phyloP scores from a whole-genome alignment of 2,329 filamentous ascomycete genomes.

The Simplicillium sp. region DNA sequence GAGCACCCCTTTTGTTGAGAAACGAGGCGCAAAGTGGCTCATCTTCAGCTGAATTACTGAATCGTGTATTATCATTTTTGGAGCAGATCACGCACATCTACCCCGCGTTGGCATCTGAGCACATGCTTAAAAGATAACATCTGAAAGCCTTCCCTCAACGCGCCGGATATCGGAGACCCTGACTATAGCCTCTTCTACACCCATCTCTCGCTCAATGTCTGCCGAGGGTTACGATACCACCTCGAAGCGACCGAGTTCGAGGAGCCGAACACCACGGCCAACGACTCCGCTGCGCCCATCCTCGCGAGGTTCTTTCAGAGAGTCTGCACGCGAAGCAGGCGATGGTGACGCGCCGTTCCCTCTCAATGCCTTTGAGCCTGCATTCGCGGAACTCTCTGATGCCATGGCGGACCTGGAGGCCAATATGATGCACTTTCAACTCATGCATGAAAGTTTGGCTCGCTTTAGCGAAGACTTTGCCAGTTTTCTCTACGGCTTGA shows the following conservation, averaged over 20 bases:
- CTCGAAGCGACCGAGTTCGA: conserved; percentile 45
- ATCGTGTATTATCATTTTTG: too few species aligned
- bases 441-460: conserved; percentile 91
- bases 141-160: too few species aligned
- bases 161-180: too few species aligned
- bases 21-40: too few species aligned
- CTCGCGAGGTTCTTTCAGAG: conserved; percentile 80
- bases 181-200: too few species aligned
- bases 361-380: conserved; percentile 75
- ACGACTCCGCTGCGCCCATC: conserved; percentile 88
- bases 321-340: conserved; percentile 52
- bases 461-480: conserved; percentile 95
- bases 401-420: conserved; percentile 92
- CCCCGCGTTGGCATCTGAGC: too few species aligned
- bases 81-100: too few species aligned
- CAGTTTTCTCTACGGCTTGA: conserved; percentile 88
- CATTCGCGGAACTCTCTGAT: conserved; percentile 88
- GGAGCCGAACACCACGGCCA: conserved; percentile 61
- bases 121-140: too few species aligned
- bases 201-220: conserved; percentile 12
- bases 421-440: conserved; percentile 93
- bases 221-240: conserved; percentile 15
- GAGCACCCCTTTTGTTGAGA: too few species aligned
- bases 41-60: too few species aligned
- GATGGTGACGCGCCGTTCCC: conserved; percentile 51